A percentile compares a stretch with the other conserved stretches of the same genome.
phyloP scores from a whole-genome alignment of 1,284 basidiomycete genomes.

The Phylloporus sp. region DNA sequence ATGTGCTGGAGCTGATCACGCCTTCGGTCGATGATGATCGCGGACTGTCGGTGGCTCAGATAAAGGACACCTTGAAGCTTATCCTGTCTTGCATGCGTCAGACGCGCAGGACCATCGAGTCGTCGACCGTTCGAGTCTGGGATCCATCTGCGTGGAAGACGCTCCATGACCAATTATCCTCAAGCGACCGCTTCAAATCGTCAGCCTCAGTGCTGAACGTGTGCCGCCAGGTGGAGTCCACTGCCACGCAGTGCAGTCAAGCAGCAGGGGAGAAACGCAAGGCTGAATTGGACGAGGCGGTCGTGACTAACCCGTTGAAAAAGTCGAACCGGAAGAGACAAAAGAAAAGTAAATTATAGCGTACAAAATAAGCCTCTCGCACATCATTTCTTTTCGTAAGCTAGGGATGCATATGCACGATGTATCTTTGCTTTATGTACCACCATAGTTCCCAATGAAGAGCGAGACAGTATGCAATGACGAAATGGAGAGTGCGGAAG shows the following conservation, averaged over 20 bases:
- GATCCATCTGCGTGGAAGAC: constrained; percentile 46
- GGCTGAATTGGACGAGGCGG: constrained; percentile 34
- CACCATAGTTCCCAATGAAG: no score
- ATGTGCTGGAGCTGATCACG: no score
- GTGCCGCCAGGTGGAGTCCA: constrained; percentile 50
- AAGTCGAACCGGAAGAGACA: constrained; percentile 60
- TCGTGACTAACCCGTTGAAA: constrained; percentile 38
- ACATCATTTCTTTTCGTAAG: no score
- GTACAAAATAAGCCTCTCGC: no score
- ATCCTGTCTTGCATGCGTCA: constrained; percentile 69
- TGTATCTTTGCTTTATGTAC: no score
- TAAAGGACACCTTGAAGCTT: constrained; percentile 84
- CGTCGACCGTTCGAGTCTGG: constrained; percentile 43
- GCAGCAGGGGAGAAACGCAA: constrained; percentile 46
- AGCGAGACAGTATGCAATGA: no score
- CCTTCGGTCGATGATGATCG: constrained; percentile 54
- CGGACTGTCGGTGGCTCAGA: constrained; percentile 64
- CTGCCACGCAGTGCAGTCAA: constrained; percentile 22
- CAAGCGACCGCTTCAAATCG: constrained; percentile 48
- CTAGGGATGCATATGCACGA: no score
- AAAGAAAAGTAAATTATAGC: constrained; percentile 42
- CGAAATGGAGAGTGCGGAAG: no score
- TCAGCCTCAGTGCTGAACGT: constrained; percentile 49
- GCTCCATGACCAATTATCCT: constrained; percentile 42
- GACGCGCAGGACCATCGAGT: constrained; percentile 49